Evolutionary conservation across 1,139 yeast genomes (phyloP).

Genomic region (Taphrina flavorubra): DNA sequence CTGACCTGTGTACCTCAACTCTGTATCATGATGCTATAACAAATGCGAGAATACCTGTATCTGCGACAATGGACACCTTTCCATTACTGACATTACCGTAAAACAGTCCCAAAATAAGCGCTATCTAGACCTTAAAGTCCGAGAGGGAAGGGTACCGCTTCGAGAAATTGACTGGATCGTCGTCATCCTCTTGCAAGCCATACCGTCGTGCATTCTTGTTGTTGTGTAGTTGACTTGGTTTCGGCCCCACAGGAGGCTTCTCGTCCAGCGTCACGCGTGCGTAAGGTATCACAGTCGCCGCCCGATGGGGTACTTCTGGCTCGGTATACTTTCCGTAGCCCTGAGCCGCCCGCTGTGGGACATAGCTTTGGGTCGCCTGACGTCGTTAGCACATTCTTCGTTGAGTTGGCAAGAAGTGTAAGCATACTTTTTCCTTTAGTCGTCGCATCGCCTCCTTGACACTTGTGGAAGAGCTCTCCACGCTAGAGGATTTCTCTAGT

Average conservation of each 20-base stretch:
- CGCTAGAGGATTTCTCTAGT: constrained; percentile 15
- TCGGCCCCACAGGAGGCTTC: not conserved
- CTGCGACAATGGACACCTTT: not conserved
- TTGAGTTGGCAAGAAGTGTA: not conserved
- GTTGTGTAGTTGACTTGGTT: not conserved
- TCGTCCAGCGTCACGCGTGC: constrained; percentile 6
- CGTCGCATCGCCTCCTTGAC: constrained; percentile 37
- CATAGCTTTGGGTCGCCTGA: constrained; percentile 30
- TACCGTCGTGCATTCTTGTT: constrained; percentile 18
- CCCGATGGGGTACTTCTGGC: constrained; percentile 24
- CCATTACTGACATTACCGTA: not conserved
- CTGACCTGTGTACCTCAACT: not conserved
- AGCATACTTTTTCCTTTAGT: constrained; percentile 26
- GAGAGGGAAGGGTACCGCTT: constrained; percentile 32
- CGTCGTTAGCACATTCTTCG: not conserved
- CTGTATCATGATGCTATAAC: constrained; percentile 1
- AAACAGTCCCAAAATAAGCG: not conserved
- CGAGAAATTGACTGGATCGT: constrained; percentile 10
- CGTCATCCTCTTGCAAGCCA: constrained; percentile 15
- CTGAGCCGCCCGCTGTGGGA: constrained; percentile 30
- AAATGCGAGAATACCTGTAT: not conserved
- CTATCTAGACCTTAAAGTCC: constrained; percentile 32
- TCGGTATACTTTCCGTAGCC: constrained; percentile 39
- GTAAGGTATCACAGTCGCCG: constrained; percentile 30
- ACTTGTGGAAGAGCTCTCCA: constrained; percentile 29